Conservation (phyloP, 305 asterid genomes). For the Galium porrigens region DNA sequence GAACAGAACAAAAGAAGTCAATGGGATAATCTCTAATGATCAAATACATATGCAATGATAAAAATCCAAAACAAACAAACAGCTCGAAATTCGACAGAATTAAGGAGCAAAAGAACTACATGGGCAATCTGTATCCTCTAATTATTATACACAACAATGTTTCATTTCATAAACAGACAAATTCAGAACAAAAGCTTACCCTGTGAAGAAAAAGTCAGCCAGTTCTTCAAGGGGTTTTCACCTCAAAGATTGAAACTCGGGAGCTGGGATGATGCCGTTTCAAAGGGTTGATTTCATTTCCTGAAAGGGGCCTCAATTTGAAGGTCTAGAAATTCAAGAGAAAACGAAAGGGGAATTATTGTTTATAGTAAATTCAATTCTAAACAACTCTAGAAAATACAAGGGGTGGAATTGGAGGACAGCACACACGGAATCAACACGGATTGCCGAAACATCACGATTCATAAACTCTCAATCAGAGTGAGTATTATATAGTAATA, state of each 20-base stretch:
- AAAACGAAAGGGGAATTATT: not conserved
- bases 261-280: not conserved
- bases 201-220: constrained; percentile 10
- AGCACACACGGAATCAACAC: constrained; percentile 6
- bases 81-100: not conserved
- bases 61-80: not conserved
- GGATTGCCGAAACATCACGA: not conserved
- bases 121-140: not conserved
- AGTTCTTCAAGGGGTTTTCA: constrained; percentile 6
- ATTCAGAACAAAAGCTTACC: constrained; percentile 13
- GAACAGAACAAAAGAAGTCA: not conserved
- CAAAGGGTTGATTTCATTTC: not conserved
- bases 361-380: not conserved
- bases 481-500: not conserved
- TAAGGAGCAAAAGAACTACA: not conserved
- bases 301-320: not conserved
- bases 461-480: not conserved
- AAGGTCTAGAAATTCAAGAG: not conserved
- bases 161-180: not conserved
- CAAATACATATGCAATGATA: not conserved
- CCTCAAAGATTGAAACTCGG: not conserved
- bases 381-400: not conserved
- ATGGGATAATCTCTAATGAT: not conserved
- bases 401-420: not conserved
- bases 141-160: too few relatives aligned